Evolutionary conservation across 2,329 filamentous ascomycete species (phyloP).

Genomic region (Coccinonectria pachysandricola): DNA sequence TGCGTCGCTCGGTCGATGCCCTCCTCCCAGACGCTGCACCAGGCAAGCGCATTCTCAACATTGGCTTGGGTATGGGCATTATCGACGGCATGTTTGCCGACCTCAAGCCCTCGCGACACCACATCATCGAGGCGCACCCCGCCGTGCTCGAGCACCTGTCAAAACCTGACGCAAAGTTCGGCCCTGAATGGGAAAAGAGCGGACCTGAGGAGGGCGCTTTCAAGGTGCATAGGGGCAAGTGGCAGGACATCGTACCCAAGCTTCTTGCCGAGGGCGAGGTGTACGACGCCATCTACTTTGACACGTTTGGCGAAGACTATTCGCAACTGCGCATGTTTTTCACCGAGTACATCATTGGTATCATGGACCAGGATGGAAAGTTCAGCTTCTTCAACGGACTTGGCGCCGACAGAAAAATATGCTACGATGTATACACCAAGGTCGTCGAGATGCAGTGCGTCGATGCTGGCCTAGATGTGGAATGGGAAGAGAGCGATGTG

Average conservation of each 20-base stretch:
- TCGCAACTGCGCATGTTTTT: constrained; percentile 78
- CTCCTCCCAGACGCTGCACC: constrained; percentile 37
- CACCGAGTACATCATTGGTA: constrained; percentile 69
- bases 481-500: constrained; percentile 72
- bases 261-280: constrained; percentile 58
- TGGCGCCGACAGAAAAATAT: constrained; percentile 82
- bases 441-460: constrained; percentile 85
- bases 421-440: constrained; percentile 92
- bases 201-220: constrained; percentile 55
- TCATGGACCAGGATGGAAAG: constrained; percentile 61
- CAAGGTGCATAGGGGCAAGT: constrained; percentile 57
- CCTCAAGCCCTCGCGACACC: constrained; percentile 58
- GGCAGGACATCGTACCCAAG: constrained; percentile 69
- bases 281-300: constrained; percentile 90
- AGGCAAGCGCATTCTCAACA: constrained; percentile 66
- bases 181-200: constrained; percentile 41
- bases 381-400: constrained; percentile 89
- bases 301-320: constrained; percentile 96
- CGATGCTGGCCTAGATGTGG: constrained; percentile 81
- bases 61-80: constrained; percentile 88
- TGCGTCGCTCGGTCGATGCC: constrained; percentile 63
- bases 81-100: constrained; percentile 67
- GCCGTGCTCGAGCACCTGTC: constrained; percentile 59
- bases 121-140: constrained; percentile 80
- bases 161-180: constrained; percentile 39